Evolutionary conservation across 2,329 filamentous ascomycete genomes (phyloP).

Genomic region (Verticillium nubilum): DNA sequence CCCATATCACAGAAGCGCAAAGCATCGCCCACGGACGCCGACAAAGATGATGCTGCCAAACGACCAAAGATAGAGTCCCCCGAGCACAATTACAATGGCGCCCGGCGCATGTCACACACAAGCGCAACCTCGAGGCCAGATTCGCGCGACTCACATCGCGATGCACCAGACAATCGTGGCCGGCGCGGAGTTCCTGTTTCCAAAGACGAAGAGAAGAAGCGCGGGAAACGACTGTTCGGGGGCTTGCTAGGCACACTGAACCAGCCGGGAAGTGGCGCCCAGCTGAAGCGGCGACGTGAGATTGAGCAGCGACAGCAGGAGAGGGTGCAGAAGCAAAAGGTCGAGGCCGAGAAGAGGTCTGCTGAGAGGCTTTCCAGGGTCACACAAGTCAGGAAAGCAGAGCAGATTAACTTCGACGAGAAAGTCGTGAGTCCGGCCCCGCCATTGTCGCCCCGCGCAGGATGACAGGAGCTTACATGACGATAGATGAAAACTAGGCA

Average conservation of each 20-base stretch:
- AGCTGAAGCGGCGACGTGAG: slow-evolving; percentile 67
- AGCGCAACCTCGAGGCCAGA: not conserved
- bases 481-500: slow-evolving; percentile 70
- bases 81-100: slow-evolving; percentile 6
- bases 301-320: slow-evolving; percentile 79
- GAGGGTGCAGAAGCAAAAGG: slow-evolving; percentile 66
- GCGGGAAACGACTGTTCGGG: slow-evolving; percentile 81
- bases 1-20: slow-evolving; percentile 23
- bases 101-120: slow-evolving; percentile 35
- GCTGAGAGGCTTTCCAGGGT: slow-evolving; percentile 61
- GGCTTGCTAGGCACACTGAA: slow-evolving; percentile 73
- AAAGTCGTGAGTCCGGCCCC: slow-evolving; percentile 53
- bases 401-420: slow-evolving; percentile 72
- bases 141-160: slow-evolving; percentile 8
- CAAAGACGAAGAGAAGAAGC: slow-evolving; percentile 69
- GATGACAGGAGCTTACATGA: not conserved
- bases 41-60: slow-evolving; percentile 12
- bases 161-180: slow-evolving; percentile 13
- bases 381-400: slow-evolving; percentile 53
- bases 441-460: slow-evolving; percentile 23
- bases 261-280: slow-evolving; percentile 58
- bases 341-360: slow-evolving; percentile 63
- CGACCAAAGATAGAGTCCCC: slow-evolving; percentile 10
- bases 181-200: slow-evolving; percentile 23
- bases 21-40: slow-evolving; percentile 15